Evolutionary conservation across 768 basidiomycete species (phyloP).

Genomic region (Macrolepiota fuliginosa): DNA sequence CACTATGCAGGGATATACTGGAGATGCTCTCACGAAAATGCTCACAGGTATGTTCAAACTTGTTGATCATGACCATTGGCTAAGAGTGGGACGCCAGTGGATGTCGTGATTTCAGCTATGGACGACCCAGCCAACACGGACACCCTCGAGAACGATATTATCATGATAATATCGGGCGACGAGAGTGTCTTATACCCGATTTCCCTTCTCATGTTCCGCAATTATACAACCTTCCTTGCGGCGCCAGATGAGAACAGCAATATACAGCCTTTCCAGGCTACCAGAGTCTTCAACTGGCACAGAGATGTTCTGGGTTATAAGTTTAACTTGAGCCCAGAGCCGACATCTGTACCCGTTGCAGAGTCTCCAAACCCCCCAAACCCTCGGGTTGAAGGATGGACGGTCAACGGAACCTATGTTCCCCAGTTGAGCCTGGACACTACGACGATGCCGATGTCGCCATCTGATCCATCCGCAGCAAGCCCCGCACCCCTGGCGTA

Average conservation of each 20-base stretch:
- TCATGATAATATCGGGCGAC: constrained; percentile 3
- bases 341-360: neutral
- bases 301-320: constrained; percentile 2
- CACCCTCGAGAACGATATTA: neutral
- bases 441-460: neutral
- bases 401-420: neutral
- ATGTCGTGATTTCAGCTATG: constrained; percentile 1
- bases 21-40: neutral
- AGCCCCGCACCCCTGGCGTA: neutral
- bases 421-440: neutral
- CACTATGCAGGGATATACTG: constrained; percentile 1
- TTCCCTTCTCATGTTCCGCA: neutral
- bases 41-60: neutral
- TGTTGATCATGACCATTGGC: neutral
- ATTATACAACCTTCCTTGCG: neutral
- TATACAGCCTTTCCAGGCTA: neutral
- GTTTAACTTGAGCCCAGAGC: neutral
- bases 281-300: constrained; percentile 8
- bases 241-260: neutral
- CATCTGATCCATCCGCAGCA: neutral
- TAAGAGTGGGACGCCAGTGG: neutral
- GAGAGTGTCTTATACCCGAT: neutral
- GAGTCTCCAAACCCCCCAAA: neutral
- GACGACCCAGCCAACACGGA: neutral
- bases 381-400: neutral